Evolutionary conservation across 306 rosid genomes (phyloP).

Genomic region (peach (Prunus persica)): Prunus_persica_NCBIv2 NC_034012.1:19700501-19701000

Average conservation of each 20-base stretch:
- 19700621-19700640: conserved; percentile 46
- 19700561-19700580: neutral
- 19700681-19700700: conserved; percentile 94
- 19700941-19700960: conserved; percentile 98
- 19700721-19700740: conserved; percentile 24
- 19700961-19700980: conserved; percentile 70
- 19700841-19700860: neutral
- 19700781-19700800: neutral
- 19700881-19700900: conserved; percentile 23
- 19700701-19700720: conserved; percentile 90
- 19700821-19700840: conserved; percentile 3
- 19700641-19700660: conserved; percentile 91
- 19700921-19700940: conserved; percentile 88
- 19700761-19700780: neutral
- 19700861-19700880: conserved; percentile 15
- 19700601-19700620: neutral
- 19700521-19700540: neutral
- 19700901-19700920: conserved; percentile 63
- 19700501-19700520: neutral
- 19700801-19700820: conserved; percentile 7
- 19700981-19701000: neutral
- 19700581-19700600: neutral
- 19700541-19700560: neutral
- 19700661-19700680: conserved; percentile 99
- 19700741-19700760: neutral